These are phyloP conservation scores for Leucosporidium yakuticum DNA, from an alignment of 768 basidiomycete species.

Conservation along the genomic window DNA sequence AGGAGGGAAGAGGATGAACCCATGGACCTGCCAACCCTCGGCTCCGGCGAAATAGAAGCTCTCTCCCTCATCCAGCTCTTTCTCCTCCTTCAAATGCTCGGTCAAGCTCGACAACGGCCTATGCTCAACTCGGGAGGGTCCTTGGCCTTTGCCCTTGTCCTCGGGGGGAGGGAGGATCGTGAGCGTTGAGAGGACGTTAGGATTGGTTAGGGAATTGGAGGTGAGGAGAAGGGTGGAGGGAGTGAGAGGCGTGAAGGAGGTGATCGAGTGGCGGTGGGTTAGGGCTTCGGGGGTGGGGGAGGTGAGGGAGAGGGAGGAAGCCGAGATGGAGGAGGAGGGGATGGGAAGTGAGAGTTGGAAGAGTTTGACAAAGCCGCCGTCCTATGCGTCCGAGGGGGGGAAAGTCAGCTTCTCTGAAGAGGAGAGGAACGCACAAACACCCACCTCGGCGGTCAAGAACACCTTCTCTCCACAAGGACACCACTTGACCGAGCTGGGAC, in stretches of 20 bases:
- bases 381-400: conserved; percentile 51
- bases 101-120: conserved; percentile 59
- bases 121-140: conserved; percentile 42
- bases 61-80: conserved; percentile 59
- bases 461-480: conserved; percentile 20
- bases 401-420: not conserved
- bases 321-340: not conserved
- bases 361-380: conserved; percentile 68
- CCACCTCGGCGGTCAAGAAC: conserved; percentile 64
- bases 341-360: conserved; percentile 60
- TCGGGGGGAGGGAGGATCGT: conserved; percentile 46
- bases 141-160: conserved; percentile 17
- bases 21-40: conserved; percentile 66
- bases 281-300: conserved; percentile 52
- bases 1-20: conserved; percentile 76
- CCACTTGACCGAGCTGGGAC: conserved; percentile 41
- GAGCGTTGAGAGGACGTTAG: conserved; percentile 71
- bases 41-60: conserved; percentile 89
- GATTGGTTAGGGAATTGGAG: conserved; percentile 65
- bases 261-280: conserved; percentile 55
- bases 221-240: conserved; percentile 62
- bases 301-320: not conserved
- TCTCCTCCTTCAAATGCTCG: conserved; percentile 53
- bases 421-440: not conserved
- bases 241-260: conserved; percentile 59